These are phyloP conservation scores for Fusarium ramigenum DNA, from an alignment of 2,329 filamentous ascomycete species.

Conservation along the genomic window DNA sequence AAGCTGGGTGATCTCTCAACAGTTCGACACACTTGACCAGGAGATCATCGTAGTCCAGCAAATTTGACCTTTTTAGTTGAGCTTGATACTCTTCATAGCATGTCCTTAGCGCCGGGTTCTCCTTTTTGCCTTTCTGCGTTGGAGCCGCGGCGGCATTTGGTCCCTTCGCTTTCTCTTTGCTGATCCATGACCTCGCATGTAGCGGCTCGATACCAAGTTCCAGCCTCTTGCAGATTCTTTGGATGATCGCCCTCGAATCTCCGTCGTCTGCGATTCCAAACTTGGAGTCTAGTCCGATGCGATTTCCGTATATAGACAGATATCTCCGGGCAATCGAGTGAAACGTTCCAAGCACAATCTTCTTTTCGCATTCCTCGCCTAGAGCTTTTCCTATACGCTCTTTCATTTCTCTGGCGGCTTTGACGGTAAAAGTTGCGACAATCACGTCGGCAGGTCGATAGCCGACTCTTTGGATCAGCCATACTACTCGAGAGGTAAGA, in stretches of 20 bases:
- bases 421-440: constrained; percentile 97
- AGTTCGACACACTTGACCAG: constrained; percentile 85
- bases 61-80: constrained; percentile 77
- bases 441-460: constrained; percentile 87
- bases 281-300: constrained; percentile 82
- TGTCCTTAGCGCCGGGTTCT: constrained; percentile 69
- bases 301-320: constrained; percentile 81
- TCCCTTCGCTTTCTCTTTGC: constrained; percentile 69
- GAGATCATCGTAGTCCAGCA: constrained; percentile 95
- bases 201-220: constrained; percentile 74
- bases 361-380: constrained; percentile 78
- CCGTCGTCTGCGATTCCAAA: constrained; percentile 91
- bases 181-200: constrained; percentile 79
- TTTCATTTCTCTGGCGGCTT: constrained; percentile 93
- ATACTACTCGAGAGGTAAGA: constrained; percentile 89
- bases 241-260: constrained; percentile 82
- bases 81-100: constrained; percentile 81
- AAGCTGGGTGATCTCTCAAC: constrained; percentile 75
- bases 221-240: constrained; percentile 82
- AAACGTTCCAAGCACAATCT: constrained; percentile 89
- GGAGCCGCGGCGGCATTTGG: constrained; percentile 56
- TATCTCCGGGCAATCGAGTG: constrained; percentile 92
- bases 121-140: constrained; percentile 49
- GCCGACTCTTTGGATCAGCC: constrained; percentile 77
- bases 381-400: constrained; percentile 83